phyloP scores from a whole-genome alignment of 768 basidiomycete species.

The Podaxis rugospora region DNA sequence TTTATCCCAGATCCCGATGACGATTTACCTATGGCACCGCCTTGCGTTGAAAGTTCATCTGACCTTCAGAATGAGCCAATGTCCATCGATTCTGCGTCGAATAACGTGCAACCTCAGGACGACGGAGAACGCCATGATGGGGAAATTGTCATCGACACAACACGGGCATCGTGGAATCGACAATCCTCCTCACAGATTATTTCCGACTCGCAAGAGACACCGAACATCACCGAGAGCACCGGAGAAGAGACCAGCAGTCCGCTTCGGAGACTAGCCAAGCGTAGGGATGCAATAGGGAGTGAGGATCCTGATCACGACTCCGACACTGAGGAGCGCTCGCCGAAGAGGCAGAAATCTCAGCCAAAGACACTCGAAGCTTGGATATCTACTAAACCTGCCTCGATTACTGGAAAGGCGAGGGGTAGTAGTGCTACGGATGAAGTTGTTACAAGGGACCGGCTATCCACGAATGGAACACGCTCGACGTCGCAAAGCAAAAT shows the following conservation, averaged over 20 bases:
- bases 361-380: neutral
- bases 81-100: constrained; percentile 12
- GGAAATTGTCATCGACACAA: constrained; percentile 17
- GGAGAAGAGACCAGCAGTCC: neutral
- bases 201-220: neutral
- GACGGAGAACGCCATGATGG: neutral
- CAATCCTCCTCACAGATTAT: constrained; percentile 22
- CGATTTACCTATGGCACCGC: neutral
- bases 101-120: neutral
- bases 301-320: neutral
- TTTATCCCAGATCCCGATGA: constrained; percentile 12
- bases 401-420: neutral
- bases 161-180: constrained; percentile 19
- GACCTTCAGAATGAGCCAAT: constrained; percentile 8
- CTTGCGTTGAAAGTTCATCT: neutral
- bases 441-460: neutral
- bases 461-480: neutral
- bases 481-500: neutral
- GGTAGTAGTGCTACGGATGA: neutral
- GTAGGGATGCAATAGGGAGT: neutral
- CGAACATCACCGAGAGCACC: neutral
- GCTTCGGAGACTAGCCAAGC: neutral
- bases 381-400: neutral
- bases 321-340: constrained; percentile 18
- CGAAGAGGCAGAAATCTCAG: constrained; percentile 33